A percentile compares a stretch with the other conserved stretches of the same genome.
These are phyloP conservation scores for Sungouiozyma intestinalis DNA, from an alignment of 805 yeast genomes.

Conservation along the genomic window DNA sequence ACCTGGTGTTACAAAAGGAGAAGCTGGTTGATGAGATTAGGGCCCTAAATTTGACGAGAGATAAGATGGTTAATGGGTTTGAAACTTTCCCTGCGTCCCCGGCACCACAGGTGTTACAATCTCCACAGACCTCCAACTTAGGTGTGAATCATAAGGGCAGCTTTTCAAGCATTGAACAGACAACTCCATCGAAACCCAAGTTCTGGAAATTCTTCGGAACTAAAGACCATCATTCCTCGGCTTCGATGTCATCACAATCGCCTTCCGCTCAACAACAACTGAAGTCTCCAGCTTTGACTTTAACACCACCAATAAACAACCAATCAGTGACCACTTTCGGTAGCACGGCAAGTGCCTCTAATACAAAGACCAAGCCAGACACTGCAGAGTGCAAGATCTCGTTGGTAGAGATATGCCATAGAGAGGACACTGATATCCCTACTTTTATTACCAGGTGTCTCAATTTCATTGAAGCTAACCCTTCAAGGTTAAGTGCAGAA, in stretches of 20 bases:
- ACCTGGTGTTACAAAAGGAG: slow-evolving; percentile 38
- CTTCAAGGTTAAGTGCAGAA: slow-evolving; percentile 49
- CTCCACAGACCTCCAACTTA: slow-evolving; percentile 2
- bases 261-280: slow-evolving; percentile 2
- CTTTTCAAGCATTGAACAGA: slow-evolving; percentile 2
- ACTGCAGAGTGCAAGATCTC: slow-evolving; percentile 28
- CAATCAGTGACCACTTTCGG: background rate
- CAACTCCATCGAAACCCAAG: slow-evolving; percentile 15
- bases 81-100: slow-evolving; percentile 6
- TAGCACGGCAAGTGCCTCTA: slow-evolving; percentile 1
- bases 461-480: slow-evolving; percentile 45
- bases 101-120: background rate
- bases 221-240: slow-evolving; percentile 4
- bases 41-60: slow-evolving; percentile 14
- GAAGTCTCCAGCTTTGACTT: background rate
- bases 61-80: slow-evolving; percentile 1
- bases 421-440: slow-evolving; percentile 60
- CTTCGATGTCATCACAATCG: slow-evolving; percentile 5
- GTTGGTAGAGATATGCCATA: slow-evolving; percentile 49
- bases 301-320: background rate
- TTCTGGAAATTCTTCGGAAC: slow-evolving; percentile 27
- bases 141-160: background rate
- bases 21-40: slow-evolving; percentile 38
- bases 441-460: slow-evolving; percentile 61
- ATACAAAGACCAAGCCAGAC: background rate